phyloP scores from a whole-genome alignment of 306 rosid genomes.

The Purshia tridentata region DNA sequence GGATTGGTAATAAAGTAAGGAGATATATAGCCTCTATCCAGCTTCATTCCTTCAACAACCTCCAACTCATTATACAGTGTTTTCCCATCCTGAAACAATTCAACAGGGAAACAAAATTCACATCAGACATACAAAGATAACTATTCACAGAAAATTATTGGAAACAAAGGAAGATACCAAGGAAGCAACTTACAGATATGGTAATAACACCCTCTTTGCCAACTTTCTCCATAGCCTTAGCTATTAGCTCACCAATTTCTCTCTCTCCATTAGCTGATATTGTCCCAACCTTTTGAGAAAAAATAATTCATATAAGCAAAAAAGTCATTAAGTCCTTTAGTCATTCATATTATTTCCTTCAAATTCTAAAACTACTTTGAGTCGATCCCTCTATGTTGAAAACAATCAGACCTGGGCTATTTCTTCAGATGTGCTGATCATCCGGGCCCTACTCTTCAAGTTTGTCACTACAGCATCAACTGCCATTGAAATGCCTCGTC shows the following conservation, averaged over 20 bases:
- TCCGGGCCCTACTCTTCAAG: slow-evolving; percentile 53
- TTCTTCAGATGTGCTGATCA: slow-evolving; percentile 59
- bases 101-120: neutral
- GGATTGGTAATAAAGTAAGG: slow-evolving; percentile 88
- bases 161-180: neutral
- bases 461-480: slow-evolving; percentile 53
- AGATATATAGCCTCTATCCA: slow-evolving; percentile 95
- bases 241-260: slow-evolving; percentile 57
- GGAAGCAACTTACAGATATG: slow-evolving; percentile 41
- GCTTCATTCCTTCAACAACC: slow-evolving; percentile 97
- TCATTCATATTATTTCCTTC: neutral
- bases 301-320: slow-evolving; percentile 7
- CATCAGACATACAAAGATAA: neutral
- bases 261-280: slow-evolving; percentile 62
- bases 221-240: slow-evolving; percentile 59
- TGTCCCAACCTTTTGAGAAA: slow-evolving; percentile 44
- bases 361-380: too few species aligned
- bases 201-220: slow-evolving; percentile 59
- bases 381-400: too few species aligned
- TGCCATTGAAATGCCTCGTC: slow-evolving; percentile 56
- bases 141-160: neutral
- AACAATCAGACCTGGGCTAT: slow-evolving; percentile 43
- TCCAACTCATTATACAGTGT: slow-evolving; percentile 86
- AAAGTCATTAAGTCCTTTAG: neutral
- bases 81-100: slow-evolving; percentile 75